Conservation (phyloP, 2,329 filamentous ascomycete genomes). For the Orbilia brochopaga region DNA sequence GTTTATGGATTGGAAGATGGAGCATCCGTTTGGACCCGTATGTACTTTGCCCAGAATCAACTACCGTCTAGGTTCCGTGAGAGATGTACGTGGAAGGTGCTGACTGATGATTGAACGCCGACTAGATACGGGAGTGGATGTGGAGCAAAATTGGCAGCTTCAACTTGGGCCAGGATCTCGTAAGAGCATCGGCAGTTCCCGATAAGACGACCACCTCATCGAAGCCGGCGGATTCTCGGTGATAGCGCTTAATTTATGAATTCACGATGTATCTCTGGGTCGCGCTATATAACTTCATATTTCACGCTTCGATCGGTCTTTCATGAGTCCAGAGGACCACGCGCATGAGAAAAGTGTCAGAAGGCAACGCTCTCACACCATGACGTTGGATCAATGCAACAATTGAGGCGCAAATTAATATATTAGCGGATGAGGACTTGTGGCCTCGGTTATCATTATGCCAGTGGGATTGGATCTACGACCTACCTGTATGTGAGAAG, state of each 20-base stretch:
- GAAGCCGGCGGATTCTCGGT: neutral
- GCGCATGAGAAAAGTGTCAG: too few relatives aligned
- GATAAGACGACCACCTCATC: slow-evolving; percentile 1
- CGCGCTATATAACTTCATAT: too few relatives aligned
- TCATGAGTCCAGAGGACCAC: too few relatives aligned
- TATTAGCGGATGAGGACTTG: too few relatives aligned
- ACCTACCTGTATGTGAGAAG: too few relatives aligned
- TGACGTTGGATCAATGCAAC: too few relatives aligned
- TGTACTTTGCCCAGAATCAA: neutral
- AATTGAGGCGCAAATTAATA: too few relatives aligned
- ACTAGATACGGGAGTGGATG: slow-evolving; percentile 40
- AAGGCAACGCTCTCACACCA: too few relatives aligned
- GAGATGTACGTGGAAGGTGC: neutral
- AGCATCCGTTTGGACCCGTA: slow-evolving; percentile 45
- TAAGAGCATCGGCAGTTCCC: slow-evolving; percentile 7
- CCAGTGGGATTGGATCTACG: too few relatives aligned
- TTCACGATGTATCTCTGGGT: too few relatives aligned
- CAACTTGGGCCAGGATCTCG: slow-evolving; percentile 1
- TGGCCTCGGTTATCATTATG: too few relatives aligned
- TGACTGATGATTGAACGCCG: slow-evolving; percentile 1
- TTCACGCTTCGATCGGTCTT: too few relatives aligned
- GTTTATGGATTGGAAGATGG: slow-evolving; percentile 44
- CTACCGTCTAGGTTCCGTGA: neutral
- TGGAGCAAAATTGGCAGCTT: slow-evolving; percentile 35
- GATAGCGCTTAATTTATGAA: neutral